These are phyloP conservation scores for Torulaspora globosa DNA, from an alignment of 1,139 yeast genomes.

Conservation along the genomic window DNA sequence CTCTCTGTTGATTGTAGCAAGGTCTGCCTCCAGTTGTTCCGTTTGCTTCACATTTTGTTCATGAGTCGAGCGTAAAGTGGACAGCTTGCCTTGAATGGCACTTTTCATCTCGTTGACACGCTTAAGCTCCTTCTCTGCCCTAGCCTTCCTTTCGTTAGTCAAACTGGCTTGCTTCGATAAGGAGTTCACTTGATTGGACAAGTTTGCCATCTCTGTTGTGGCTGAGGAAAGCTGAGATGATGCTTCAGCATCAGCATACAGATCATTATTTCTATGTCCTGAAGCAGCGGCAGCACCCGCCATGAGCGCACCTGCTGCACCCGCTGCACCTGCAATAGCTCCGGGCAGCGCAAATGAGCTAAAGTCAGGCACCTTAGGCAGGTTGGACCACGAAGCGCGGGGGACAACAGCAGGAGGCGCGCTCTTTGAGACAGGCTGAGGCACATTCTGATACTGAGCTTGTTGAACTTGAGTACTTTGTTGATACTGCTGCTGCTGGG, in stretches of 20 bases:
- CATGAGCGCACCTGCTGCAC: conserved; percentile 4
- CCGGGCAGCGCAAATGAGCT: conserved; percentile 20
- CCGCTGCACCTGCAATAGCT: conserved; percentile 17
- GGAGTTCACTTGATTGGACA: conserved; percentile 79
- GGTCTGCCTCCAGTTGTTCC: conserved; percentile 58
- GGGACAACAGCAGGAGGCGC: conserved; percentile 15
- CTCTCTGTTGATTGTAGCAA: conserved; percentile 60
- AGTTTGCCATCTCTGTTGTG: conserved; percentile 80
- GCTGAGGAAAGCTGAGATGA: conserved; percentile 72
- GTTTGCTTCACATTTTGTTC: conserved; percentile 77
- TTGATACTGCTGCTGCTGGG: conserved; percentile 5
- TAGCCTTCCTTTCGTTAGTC: conserved; percentile 63
- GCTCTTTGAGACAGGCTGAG: conserved; percentile 8
- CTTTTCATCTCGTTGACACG: conserved; percentile 58
- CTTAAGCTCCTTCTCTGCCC: conserved; percentile 72
- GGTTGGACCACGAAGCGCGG: conserved; percentile 24
- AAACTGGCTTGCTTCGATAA: conserved; percentile 69
- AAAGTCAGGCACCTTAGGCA: conserved; percentile 35
- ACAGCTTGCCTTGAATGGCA: conserved; percentile 67
- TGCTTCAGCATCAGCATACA: conserved; percentile 54
- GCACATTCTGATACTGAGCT: not conserved
- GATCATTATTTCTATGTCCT: conserved; percentile 42
- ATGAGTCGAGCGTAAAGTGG: conserved; percentile 62
- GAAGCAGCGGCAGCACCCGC: conserved; percentile 7
- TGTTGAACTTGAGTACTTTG: conserved; percentile 7